Percentiles rank a stretch among this genome's conserved stretches.
Conservation (phyloP, 495 filamentous ascomycete genomes). For the Aspergillus indologenus region DNA sequence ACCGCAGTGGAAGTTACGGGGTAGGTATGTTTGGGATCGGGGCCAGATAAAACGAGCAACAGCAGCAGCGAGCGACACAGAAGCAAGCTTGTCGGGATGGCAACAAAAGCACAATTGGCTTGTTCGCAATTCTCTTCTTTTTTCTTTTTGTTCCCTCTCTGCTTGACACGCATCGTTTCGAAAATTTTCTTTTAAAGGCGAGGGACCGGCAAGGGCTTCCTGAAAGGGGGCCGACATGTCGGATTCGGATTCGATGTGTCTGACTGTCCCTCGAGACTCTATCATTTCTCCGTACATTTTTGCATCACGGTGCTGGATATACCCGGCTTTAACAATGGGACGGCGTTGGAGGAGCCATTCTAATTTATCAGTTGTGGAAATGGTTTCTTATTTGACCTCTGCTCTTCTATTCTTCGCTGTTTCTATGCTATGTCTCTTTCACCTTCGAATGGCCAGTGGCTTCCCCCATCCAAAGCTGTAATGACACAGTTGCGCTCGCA, state of each 20-base stretch:
- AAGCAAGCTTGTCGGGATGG: constrained; percentile 14
- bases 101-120: constrained; percentile 21
- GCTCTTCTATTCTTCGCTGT: constrained; percentile 18
- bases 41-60: constrained; percentile 31
- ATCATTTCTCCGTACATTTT: constrained; percentile 45
- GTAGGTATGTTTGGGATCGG: constrained; percentile 50
- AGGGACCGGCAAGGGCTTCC: background rate
- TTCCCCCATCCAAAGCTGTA: constrained; percentile 21
- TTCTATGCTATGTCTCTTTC: constrained; percentile 6
- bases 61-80: constrained; percentile 1
- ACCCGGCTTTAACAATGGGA: constrained; percentile 50
- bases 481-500: constrained; percentile 17
- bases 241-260: background rate
- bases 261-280: constrained; percentile 19
- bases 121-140: constrained; percentile 12
- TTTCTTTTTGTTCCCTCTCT: too few species aligned
- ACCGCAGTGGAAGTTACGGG: constrained; percentile 45
- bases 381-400: constrained; percentile 18
- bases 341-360: constrained; percentile 43
- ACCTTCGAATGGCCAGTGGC: constrained; percentile 17
- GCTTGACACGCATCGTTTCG: constrained; percentile 18
- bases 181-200: constrained; percentile 13
- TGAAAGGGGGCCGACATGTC: background rate
- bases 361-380: constrained; percentile 23
- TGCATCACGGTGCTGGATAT: constrained; percentile 56